These are phyloP conservation scores for Cryptococcus wingfieldii DNA, from an alignment of 1,284 basidiomycete species.

Conservation along the genomic window DNA sequence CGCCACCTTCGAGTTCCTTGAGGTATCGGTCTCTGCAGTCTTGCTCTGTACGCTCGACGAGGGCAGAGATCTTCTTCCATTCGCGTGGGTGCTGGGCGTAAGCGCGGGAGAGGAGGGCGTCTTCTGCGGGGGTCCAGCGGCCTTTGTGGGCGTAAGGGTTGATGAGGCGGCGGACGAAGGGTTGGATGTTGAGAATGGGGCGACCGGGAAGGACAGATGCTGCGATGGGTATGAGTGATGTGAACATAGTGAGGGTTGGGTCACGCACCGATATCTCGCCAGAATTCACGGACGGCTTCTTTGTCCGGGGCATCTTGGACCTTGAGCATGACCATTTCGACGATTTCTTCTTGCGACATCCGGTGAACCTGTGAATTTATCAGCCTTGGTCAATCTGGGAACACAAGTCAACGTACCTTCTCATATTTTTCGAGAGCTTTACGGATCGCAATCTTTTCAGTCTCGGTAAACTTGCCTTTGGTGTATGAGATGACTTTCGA, in stretches of 20 bases:
- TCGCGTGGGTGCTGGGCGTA: constrained; percentile 26
- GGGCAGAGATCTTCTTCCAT: constrained; percentile 35
- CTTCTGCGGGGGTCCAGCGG: constrained; percentile 35
- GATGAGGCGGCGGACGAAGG: constrained; percentile 33
- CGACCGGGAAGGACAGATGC: constrained; percentile 30
- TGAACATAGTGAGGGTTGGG: background rate
- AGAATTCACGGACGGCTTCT: constrained; percentile 31
- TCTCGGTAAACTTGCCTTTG: constrained; percentile 30
- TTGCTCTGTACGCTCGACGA: constrained; percentile 32
- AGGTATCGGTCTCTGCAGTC: constrained; percentile 40
- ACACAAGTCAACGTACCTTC: constrained; percentile 11
- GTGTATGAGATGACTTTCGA: constrained; percentile 33
- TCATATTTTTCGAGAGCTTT: constrained; percentile 24
- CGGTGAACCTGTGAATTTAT: constrained; percentile 16
- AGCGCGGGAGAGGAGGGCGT: constrained; percentile 28
- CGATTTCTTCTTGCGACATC: constrained; percentile 23
- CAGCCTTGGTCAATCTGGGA: background rate
- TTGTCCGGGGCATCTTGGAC: constrained; percentile 13
- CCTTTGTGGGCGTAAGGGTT: constrained; percentile 40
- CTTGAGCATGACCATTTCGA: constrained; percentile 31
- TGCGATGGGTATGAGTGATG: constrained; percentile 13
- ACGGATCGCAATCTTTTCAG: constrained; percentile 26
- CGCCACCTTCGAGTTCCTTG: constrained; percentile 20
- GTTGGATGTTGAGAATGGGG: constrained; percentile 37
- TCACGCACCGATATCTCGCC: constrained; percentile 34